Evolutionary conservation across 768 basidiomycete species (phyloP).

Genomic region (Xerocomus potaroensis): DNA sequence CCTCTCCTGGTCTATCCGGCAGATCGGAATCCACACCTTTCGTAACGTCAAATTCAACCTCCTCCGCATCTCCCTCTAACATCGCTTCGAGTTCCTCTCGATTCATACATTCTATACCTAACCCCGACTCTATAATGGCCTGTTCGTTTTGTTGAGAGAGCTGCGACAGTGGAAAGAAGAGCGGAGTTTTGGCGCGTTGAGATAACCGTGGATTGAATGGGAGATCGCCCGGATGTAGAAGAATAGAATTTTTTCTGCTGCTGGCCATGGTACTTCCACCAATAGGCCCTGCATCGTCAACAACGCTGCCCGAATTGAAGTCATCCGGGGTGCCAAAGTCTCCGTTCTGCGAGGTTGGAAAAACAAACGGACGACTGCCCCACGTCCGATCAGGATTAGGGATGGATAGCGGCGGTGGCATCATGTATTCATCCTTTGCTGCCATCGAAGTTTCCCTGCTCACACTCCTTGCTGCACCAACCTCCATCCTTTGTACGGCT

Average conservation of each 20-base stretch:
- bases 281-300: not conserved
- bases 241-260: not conserved
- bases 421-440: slow-evolving; percentile 28
- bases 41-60: slow-evolving; percentile 25
- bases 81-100: slow-evolving; percentile 52
- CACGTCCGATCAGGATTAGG: slow-evolving; percentile 15
- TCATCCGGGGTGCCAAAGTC: slow-evolving; percentile 16
- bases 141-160: slow-evolving; percentile 53
- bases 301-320: slow-evolving; percentile 1
- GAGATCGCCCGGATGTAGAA: slow-evolving; percentile 11
- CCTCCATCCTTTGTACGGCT: slow-evolving; percentile 31
- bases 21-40: slow-evolving; percentile 1
- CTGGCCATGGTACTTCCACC: slow-evolving; percentile 2
- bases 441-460: slow-evolving; percentile 13
- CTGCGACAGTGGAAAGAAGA: slow-evolving; percentile 54
- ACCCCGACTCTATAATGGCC: slow-evolving; percentile 53
- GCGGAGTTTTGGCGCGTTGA: slow-evolving; percentile 18
- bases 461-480: slow-evolving; percentile 6
- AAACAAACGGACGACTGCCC: slow-evolving; percentile 7
- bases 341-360: slow-evolving; percentile 13
- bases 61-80: slow-evolving; percentile 33
- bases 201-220: slow-evolving; percentile 25
- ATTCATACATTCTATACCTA: slow-evolving; percentile 66
- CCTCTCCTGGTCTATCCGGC: slow-evolving; percentile 6
- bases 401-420: slow-evolving; percentile 37